phyloP scores from a whole-genome alignment of 345 rosid species.

The Conringia planisiliqua region DNA sequence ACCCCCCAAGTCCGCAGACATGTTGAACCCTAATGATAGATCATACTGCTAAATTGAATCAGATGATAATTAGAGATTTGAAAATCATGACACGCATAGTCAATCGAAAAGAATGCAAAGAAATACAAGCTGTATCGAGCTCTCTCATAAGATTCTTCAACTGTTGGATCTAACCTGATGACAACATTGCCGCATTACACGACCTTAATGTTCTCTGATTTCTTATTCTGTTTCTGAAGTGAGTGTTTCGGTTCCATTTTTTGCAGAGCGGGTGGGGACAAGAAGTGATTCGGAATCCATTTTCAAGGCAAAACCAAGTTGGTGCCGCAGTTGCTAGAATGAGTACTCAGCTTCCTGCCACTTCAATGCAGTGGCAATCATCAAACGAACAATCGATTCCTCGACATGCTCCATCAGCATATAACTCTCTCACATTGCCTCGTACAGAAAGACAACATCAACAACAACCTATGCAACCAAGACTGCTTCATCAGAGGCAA shows the following conservation, averaged over 20 bases:
- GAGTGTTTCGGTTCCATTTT: not conserved
- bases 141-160: not conserved
- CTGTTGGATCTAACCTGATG: not conserved
- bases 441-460: slow-evolving; percentile 34
- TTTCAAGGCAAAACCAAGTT: slow-evolving; percentile 45
- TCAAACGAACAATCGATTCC: slow-evolving; percentile 28
- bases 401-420: slow-evolving; percentile 39
- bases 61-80: not conserved
- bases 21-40: not conserved
- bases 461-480: slow-evolving; percentile 28
- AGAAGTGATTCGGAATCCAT: slow-evolving; percentile 57
- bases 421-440: slow-evolving; percentile 29
- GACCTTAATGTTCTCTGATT: not conserved
- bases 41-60: not conserved
- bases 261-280: slow-evolving; percentile 77
- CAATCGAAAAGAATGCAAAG: not conserved
- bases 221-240: not conserved
- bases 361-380: slow-evolving; percentile 37
- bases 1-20: slow-evolving; percentile 1
- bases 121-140: not conserved
- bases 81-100: not conserved
- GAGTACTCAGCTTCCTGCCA: slow-evolving; percentile 28
- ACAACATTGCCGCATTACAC: not conserved
- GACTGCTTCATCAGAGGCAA: slow-evolving; percentile 8
- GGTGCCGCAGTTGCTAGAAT: slow-evolving; percentile 32